A percentile compares a stretch with the other conserved stretches of the same genome.
Conservation (phyloP, 805 yeast species). For the Suhomyces vadensis region DNA sequence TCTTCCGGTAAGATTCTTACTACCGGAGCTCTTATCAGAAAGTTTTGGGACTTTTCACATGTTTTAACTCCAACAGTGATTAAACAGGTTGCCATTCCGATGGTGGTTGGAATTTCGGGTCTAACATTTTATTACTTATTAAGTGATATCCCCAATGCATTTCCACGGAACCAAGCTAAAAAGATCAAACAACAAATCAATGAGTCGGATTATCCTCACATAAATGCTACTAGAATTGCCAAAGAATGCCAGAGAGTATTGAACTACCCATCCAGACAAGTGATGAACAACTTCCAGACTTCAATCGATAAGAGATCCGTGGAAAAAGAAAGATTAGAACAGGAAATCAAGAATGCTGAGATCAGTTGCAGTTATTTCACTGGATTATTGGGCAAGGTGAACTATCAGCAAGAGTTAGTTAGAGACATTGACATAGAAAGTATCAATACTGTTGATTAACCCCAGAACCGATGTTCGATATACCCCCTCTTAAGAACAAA, state of each 20-base stretch:
- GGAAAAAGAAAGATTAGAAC: conserved; percentile 57
- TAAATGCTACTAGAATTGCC: conserved; percentile 74
- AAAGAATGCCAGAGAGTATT: conserved; percentile 82
- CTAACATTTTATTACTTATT: conserved; percentile 63
- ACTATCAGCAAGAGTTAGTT: conserved; percentile 43
- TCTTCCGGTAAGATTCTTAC: conserved; percentile 42
- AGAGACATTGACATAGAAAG: conserved; percentile 46
- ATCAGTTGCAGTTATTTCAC: conserved; percentile 56
- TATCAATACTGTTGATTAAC: conserved; percentile 40
- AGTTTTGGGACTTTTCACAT: conserved; percentile 34
- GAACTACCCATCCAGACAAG: conserved; percentile 79
- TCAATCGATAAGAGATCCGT: conserved; percentile 60
- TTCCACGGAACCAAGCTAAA: conserved; percentile 77
- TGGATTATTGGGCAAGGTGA: conserved; percentile 46
- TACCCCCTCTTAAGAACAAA: no score
- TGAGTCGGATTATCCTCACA: conserved; percentile 73
- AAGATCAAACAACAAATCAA: conserved; percentile 65
- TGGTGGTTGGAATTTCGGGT: conserved; percentile 50
- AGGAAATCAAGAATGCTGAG: conserved; percentile 55
- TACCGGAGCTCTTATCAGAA: conserved; percentile 43
- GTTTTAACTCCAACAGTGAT: conserved; percentile 41
- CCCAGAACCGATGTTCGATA: no score
- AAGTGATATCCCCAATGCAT: conserved; percentile 83
- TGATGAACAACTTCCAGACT: conserved; percentile 66
- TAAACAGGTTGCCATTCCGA: conserved; percentile 54